Base-by-base conservation (phyloP, 345 rosid species). In the Pelargonium nanum region DNA sequence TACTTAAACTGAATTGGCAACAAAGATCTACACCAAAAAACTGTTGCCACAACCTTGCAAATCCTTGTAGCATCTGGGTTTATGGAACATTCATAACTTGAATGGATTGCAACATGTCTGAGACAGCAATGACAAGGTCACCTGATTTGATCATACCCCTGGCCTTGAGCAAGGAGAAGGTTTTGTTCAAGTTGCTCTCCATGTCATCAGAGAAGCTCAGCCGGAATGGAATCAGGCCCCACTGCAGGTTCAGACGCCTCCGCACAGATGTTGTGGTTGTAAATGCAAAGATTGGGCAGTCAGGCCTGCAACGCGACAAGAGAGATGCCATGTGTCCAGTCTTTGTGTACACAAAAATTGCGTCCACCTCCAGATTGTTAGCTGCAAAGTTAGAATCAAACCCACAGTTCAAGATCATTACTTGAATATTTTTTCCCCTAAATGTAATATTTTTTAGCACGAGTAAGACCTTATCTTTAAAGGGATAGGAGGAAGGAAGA, bases 171-270 rank as follows among this genome's bases (percentile, higher is more conserved):
- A 93, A 70, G 8, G 97, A 81, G 79, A 89, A 93, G 26, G 97
- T 93, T 70, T 81, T 89, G 73, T 89, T 87, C 23, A 93, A 79
- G 82, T 89, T 83, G 84, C 72, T 81, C 58, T 93, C 99, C 99
- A 89, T 93, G 67, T 93, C 97, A 32, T 89, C 96, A 0, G 92
- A 66, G 80, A 93, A 89, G 75, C 92, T 84, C 67, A 93, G 65
- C 51, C 99, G 94, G 84, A 93, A 93, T 4, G 99, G 99, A 69
- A 93, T 93, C 40, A 93, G 85, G 44, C 97, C 99, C 99, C 99
- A 93, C 73, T 87, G 96, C 25, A 93, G 77, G 75, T 93, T 93
- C 75, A 93, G 76, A 52, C 90, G 83, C 75, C 99, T 89, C 59
- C 99, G 62, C 53, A 93, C 79, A 0, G 97, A 85, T 53, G 92